phyloP scores from a whole-genome alignment of 2,329 filamentous ascomycete species.

The Fusarium torulosum region DNA sequence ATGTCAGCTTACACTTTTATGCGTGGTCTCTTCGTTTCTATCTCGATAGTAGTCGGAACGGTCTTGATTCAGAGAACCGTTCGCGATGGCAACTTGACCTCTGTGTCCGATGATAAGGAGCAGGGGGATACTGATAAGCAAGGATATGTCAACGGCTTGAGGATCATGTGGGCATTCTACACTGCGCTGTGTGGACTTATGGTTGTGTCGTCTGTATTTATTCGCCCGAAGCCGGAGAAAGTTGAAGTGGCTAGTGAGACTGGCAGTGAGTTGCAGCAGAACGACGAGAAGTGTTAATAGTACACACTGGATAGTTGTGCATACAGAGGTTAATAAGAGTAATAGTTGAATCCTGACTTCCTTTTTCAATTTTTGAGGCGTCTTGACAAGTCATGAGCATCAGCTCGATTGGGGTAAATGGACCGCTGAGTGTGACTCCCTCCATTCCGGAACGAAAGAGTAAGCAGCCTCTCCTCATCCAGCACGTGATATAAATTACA shows the following conservation, averaged over 20 bases:
- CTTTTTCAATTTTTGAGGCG: no score
- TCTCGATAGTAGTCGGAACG: constrained; percentile 77
- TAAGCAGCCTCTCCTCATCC: background rate
- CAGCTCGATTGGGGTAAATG: background rate
- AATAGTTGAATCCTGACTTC: no score
- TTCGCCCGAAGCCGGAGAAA: constrained; percentile 27
- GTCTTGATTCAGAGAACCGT: constrained; percentile 73
- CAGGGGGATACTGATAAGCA: constrained; percentile 23
- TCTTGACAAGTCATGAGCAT: background rate
- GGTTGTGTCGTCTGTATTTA: constrained; percentile 26
- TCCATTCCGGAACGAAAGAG: constrained; percentile 5
- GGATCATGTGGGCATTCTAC: constrained; percentile 42
- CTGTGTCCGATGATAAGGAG: constrained; percentile 11
- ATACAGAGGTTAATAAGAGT: no score
- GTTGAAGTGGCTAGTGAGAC: background rate
- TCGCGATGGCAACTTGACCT: constrained; percentile 31
- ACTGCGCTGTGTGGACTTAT: constrained; percentile 33
- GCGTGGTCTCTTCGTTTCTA: constrained; percentile 74
- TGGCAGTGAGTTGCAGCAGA: constrained; percentile 6
- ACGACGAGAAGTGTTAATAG: background rate
- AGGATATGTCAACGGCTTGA: constrained; percentile 33
- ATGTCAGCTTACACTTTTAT: constrained; percentile 76
- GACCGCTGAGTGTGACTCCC: background rate
- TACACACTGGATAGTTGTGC: background rate
- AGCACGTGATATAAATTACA: constrained; percentile 21